A percentile compares a stretch with the other conserved stretches of the same genome.
phyloP scores from a whole-genome alignment of 1,139 yeast species.

The Pichia sp. region DNA sequence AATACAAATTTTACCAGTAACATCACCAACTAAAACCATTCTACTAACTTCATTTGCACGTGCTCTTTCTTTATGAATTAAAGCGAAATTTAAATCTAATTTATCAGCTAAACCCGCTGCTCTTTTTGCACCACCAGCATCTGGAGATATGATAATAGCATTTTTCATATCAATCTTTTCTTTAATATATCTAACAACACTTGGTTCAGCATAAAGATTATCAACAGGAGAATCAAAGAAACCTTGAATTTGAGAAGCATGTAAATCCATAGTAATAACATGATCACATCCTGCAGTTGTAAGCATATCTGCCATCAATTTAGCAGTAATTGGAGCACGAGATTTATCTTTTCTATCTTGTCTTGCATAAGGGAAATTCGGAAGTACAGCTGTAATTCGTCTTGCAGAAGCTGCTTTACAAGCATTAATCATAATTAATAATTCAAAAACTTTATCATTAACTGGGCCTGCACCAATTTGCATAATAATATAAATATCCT shows the following conservation, averaged over 20 bases:
- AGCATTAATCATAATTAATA: constrained; percentile 88
- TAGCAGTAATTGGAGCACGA: constrained; percentile 96
- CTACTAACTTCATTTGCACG: constrained; percentile 90
- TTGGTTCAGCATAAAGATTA: constrained; percentile 92
- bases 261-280: constrained; percentile 95
- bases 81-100: constrained; percentile 86
- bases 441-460: constrained; percentile 82
- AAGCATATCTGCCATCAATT: constrained; percentile 89
- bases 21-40: constrained; percentile 98
- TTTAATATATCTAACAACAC: constrained; percentile 79
- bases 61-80: constrained; percentile 94
- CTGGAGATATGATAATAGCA: constrained; percentile 89
- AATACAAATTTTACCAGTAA: constrained; percentile 76
- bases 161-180: constrained; percentile 64
- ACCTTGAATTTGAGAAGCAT: constrained; percentile 97
- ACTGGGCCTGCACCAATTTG: constrained; percentile 93
- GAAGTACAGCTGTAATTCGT: constrained; percentile 90
- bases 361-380: constrained; percentile 95
- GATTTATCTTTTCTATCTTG: constrained; percentile 96
- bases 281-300: constrained; percentile 97
- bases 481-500: constrained; percentile 80
- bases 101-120: constrained; percentile 95
- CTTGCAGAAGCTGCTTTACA: constrained; percentile 95
- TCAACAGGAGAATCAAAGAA: constrained; percentile 95
- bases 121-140: constrained; percentile 98